Conservation (phyloP, 768 basidiomycete genomes). For the Calocybe cyanea region DNA sequence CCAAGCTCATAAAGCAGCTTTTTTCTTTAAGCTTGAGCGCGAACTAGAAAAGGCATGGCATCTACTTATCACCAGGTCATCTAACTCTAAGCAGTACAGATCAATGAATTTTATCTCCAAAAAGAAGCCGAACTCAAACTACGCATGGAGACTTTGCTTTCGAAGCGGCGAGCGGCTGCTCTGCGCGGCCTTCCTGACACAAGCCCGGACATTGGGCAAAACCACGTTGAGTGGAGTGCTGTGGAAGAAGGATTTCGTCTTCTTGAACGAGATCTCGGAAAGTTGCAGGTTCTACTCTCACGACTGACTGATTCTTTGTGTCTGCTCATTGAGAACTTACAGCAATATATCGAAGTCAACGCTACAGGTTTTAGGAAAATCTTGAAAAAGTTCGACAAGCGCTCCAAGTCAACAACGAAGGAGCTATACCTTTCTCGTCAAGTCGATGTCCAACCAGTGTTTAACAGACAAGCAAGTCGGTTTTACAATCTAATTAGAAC, state of each 20-base stretch:
- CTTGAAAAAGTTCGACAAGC: conserved; percentile 97
- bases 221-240: conserved; percentile 90
- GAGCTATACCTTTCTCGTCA: conserved; percentile 95
- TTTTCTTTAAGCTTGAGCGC: conserved; percentile 98
- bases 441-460: conserved; percentile 98
- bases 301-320: conserved; percentile 7
- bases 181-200: conserved; percentile 68
- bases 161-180: conserved; percentile 85
- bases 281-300: conserved; percentile 69
- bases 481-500: background rate
- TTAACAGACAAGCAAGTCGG: conserved; percentile 84
- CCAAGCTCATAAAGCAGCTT: conserved; percentile 92
- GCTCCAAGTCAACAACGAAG: conserved; percentile 91
- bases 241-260: conserved; percentile 95
- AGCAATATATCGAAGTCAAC: conserved; percentile 98
- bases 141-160: conserved; percentile 88
- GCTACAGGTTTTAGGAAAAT: conserved; percentile 97
- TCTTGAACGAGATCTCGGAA: conserved; percentile 90
- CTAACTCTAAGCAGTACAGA: conserved; percentile 43
- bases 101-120: conserved; percentile 96
- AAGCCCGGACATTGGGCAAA: conserved; percentile 52
- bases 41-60: conserved; percentile 88
- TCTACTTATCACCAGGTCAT: conserved; percentile 5
- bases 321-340: conserved; percentile 9
- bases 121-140: conserved; percentile 94